Conservation (phyloP, 2,329 filamentous ascomycete species). For the Thelonectria discophora region DNA sequence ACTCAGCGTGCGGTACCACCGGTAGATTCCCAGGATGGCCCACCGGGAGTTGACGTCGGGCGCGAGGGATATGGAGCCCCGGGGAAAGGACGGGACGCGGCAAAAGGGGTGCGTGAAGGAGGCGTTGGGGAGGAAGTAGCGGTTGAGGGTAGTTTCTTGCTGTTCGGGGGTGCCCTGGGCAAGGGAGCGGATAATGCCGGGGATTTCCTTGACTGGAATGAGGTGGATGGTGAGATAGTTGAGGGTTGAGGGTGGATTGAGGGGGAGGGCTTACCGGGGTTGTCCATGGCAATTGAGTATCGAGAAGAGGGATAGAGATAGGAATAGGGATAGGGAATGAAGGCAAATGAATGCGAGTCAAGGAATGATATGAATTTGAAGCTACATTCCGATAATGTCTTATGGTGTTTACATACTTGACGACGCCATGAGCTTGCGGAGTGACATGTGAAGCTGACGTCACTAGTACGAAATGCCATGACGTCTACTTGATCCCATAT, state of each 20-base stretch:
- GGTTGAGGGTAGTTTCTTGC: conserved; percentile 71
- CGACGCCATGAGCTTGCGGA: neutral
- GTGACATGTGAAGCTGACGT: conserved; percentile 21
- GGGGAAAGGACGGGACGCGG: conserved; percentile 67
- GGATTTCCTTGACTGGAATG: conserved; percentile 67
- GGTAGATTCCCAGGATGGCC: conserved; percentile 75
- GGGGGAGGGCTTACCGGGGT: neutral
- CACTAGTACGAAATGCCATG: neutral
- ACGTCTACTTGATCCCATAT: neutral
- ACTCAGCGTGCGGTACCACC: conserved; percentile 86
- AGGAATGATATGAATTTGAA: too few relatives aligned
- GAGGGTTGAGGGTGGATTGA: too few relatives aligned
- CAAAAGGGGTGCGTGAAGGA: conserved; percentile 84
- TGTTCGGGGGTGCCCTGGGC: conserved; percentile 71
- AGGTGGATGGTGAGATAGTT: neutral
- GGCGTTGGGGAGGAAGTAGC: conserved; percentile 76
- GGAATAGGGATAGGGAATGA: neutral
- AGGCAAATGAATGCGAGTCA: too few relatives aligned
- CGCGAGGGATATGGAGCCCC: conserved; percentile 53
- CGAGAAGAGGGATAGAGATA: neutral
- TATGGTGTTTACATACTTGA: neutral
- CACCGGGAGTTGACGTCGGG: conserved; percentile 67
- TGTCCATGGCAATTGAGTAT: neutral
- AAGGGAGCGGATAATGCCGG: conserved; percentile 71
- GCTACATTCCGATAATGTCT: neutral